Evolutionary conservation across 768 basidiomycete species (phyloP).

Genomic region (Podaxis sp.): DNA sequence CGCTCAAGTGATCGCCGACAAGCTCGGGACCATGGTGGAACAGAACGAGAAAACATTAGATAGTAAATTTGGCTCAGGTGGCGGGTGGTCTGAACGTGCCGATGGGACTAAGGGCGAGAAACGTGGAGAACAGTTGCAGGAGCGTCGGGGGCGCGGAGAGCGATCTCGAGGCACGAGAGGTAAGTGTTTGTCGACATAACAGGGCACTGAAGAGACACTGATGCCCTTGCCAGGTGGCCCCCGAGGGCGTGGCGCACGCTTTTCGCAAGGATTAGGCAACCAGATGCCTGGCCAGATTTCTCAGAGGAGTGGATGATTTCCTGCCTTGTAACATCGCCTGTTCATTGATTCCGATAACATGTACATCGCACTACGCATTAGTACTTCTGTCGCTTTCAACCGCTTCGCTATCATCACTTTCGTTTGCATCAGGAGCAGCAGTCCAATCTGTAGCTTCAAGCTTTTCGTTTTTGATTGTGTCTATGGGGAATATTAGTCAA

Average conservation of each 20-base stretch:
- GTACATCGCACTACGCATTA: background rate
- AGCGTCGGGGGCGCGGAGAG: constrained; percentile 74
- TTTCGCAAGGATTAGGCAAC: constrained; percentile 80
- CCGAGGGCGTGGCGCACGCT: constrained; percentile 73
- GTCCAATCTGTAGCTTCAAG: constrained; percentile 38
- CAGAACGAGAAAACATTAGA: constrained; percentile 91
- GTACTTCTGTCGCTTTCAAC: background rate
- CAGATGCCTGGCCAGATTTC: constrained; percentile 57
- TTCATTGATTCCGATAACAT: background rate
- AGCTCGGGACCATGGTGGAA: constrained; percentile 81
- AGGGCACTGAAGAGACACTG: background rate
- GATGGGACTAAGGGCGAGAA: constrained; percentile 77
- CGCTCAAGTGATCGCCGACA: constrained; percentile 87
- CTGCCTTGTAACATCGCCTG: background rate
- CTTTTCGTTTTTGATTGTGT: constrained; percentile 46
- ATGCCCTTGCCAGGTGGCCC: constrained; percentile 45
- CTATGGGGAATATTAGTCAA: constrained; percentile 28
- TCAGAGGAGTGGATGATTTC: constrained; percentile 20
- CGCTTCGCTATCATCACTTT: constrained; percentile 15
- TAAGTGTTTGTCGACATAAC: constrained; percentile 24
- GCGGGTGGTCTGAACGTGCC: constrained; percentile 63
- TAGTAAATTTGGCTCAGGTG: constrained; percentile 68
- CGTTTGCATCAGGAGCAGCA: constrained; percentile 21
- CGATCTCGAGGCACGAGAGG: constrained; percentile 62
- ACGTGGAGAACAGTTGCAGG: constrained; percentile 75